Evolutionary conservation across 2,329 filamentous ascomycete species (phyloP).

Genomic region (Dothiorella sarmentorum): DNA sequence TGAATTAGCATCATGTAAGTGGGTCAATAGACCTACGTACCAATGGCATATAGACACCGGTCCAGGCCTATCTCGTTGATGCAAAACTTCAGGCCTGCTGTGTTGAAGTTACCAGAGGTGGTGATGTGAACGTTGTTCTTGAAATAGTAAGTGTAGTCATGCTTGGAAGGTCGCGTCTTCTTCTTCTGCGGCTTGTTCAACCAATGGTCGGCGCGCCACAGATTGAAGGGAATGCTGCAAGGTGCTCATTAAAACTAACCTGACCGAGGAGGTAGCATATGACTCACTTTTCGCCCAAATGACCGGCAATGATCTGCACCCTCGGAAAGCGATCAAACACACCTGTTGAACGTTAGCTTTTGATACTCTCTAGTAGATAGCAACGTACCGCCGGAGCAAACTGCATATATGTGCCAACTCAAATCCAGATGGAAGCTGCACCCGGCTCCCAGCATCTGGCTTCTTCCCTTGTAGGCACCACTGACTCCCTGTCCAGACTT

Average conservation of each 20-base stretch:
- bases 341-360: conserved; percentile 22
- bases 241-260: not conserved
- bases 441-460: conserved; percentile 29
- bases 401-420: conserved; percentile 45
- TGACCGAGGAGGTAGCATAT: not conserved
- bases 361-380: fast-evolving
- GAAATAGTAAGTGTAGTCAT: conserved; percentile 38
- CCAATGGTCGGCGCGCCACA: conserved; percentile 40
- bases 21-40: conserved; percentile 21
- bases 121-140: conserved; percentile 43
- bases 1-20: fast-evolving
- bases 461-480: conserved; percentile 16
- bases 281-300: conserved; percentile 39
- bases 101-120: conserved; percentile 43
- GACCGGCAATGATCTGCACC: conserved; percentile 44
- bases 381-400: conserved; percentile 31
- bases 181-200: conserved; percentile 45
- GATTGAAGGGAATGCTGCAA: conserved; percentile 40
- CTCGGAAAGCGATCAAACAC: conserved; percentile 43
- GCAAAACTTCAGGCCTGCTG: conserved; percentile 40
- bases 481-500: not conserved
- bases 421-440: conserved; percentile 43
- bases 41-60: conserved; percentile 42
- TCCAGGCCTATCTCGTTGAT: conserved; percentile 40
- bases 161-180: conserved; percentile 29